phyloP scores from a whole-genome alignment of 2,329 filamentous ascomycete genomes.

The Colletotrichum sublineola region DNA sequence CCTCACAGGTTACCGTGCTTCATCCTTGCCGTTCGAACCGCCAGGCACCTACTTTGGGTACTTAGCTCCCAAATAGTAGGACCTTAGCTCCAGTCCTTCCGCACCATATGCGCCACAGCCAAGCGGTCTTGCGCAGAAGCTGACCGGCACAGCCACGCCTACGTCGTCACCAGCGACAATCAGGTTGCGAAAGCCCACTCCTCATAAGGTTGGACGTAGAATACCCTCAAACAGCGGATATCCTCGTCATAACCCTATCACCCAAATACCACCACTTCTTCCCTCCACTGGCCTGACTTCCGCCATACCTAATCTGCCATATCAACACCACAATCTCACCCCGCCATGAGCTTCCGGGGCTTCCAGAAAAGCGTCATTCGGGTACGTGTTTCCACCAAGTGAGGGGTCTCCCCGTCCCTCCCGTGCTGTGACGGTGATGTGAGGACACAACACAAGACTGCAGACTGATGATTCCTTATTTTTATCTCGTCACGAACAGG shows the following conservation, averaged over 20 bases:
- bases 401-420: conserved; percentile 39
- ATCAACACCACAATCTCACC: conserved; percentile 37
- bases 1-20: conserved; percentile 5
- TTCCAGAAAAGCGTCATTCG: conserved; percentile 90
- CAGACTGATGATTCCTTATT: conserved; percentile 20
- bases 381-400: conserved; percentile 63
- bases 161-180: conserved; percentile 51
- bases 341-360: conserved; percentile 93
- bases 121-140: conserved; percentile 35
- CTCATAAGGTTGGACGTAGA: conserved; percentile 42
- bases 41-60: conserved; percentile 27
- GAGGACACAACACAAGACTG: conserved; percentile 29
- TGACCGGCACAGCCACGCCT: conserved; percentile 46
- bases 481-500: conserved; percentile 58
- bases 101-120: conserved; percentile 43
- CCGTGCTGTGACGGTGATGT: conserved; percentile 15
- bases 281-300: conserved; percentile 30
- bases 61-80: conserved; percentile 21
- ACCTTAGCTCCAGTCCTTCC: conserved; percentile 34
- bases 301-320: conserved; percentile 23
- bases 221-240: conserved; percentile 40
- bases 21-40: conserved; percentile 13
- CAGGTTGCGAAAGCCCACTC: conserved; percentile 43
- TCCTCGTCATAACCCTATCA: conserved; percentile 35
- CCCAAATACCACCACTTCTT: conserved; percentile 22